phyloP scores from a whole-genome alignment of 176 grass and related monocot genomes.

The Triticum timopheevii region DNA sequence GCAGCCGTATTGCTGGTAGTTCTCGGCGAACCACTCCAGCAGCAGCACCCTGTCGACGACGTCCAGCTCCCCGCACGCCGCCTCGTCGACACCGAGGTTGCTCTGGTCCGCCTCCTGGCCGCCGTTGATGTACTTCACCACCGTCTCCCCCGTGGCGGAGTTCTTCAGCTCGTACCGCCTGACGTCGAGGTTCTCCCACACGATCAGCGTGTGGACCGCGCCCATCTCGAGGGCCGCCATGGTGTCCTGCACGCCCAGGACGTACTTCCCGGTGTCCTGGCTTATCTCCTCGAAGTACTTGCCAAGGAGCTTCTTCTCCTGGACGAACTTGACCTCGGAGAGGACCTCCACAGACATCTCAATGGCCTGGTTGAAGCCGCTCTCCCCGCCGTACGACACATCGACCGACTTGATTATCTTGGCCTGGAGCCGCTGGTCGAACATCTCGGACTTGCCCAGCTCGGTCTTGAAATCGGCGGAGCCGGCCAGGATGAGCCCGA shows the following conservation, averaged over 20 bases:
- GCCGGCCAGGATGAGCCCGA: constrained; percentile 60
- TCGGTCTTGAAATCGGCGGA: constrained; percentile 69
- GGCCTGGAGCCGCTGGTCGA: constrained; percentile 52
- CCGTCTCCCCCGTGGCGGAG: constrained; percentile 35
- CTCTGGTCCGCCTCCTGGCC: constrained; percentile 47
- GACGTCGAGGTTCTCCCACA: constrained; percentile 67
- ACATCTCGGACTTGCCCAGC: constrained; percentile 65
- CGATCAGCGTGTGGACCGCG: constrained; percentile 49
- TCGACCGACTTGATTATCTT: constrained; percentile 57
- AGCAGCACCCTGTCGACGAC: constrained; percentile 37
- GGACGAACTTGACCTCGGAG: constrained; percentile 61
- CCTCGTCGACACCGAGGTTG: constrained; percentile 35
- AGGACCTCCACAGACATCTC: constrained; percentile 57
- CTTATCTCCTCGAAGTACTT: constrained; percentile 76
- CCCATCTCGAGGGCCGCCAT: constrained; percentile 58
- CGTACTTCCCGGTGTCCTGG: constrained; percentile 59
- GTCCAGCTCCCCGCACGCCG: constrained; percentile 35
- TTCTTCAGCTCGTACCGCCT: constrained; percentile 60
- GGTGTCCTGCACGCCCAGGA: constrained; percentile 54
- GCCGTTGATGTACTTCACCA: constrained; percentile 41
- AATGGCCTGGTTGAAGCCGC: constrained; percentile 66
- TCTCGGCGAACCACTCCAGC: constrained; percentile 65
- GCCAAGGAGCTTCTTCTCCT: constrained; percentile 69
- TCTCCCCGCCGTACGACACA: constrained; percentile 64
- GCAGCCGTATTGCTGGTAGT: constrained; percentile 58